These are phyloP conservation scores for Xylariales sp. DNA, from an alignment of 2,329 filamentous ascomycete species.

Conservation along the genomic window DNA sequence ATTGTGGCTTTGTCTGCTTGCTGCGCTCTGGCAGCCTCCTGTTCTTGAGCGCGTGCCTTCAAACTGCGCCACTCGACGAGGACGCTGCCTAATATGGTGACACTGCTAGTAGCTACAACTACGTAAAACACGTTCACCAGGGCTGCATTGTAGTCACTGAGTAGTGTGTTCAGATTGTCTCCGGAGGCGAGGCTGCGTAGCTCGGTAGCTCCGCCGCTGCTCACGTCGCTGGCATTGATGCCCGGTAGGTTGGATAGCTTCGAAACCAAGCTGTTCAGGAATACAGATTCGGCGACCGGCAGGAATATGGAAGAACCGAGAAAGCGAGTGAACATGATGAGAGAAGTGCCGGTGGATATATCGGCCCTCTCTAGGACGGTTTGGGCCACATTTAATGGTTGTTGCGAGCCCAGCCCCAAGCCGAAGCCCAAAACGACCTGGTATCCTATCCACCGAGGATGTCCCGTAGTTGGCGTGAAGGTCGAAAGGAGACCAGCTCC, in stretches of 20 bases:
- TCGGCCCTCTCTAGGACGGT: constrained; percentile 17
- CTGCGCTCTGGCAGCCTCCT: no score
- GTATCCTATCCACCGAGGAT: constrained; percentile 23
- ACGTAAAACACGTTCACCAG: constrained; percentile 15
- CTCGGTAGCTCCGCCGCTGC: constrained; percentile 15
- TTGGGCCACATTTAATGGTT: constrained; percentile 19
- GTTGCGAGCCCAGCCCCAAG: constrained; percentile 21
- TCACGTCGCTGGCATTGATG: constrained; percentile 13
- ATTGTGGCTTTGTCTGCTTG: not conserved
- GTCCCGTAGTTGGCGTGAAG: constrained; percentile 9
- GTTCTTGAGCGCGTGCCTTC: constrained; percentile 5
- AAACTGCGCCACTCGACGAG: constrained; percentile 18
- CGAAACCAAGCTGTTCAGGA: constrained; percentile 15
- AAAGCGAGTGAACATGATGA: constrained; percentile 18
- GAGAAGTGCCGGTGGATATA: constrained; percentile 17
- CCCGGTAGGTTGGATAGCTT: constrained; percentile 15
- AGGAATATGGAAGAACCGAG: constrained; percentile 19
- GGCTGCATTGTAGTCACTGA: constrained; percentile 15
- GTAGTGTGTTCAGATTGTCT: constrained; percentile 10
- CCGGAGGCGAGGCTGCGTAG: constrained; percentile 13
- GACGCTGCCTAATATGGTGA: constrained; percentile 14
- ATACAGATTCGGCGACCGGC: constrained; percentile 17
- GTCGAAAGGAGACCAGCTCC: constrained; percentile 23
- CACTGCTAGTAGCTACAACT: constrained; percentile 8
- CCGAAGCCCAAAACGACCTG: constrained; percentile 23